Evolutionary conservation across 1,139 yeast genomes (phyloP), one percentile per base, ranked within the genome.

Genomic region (Pichia sp.): DNA sequence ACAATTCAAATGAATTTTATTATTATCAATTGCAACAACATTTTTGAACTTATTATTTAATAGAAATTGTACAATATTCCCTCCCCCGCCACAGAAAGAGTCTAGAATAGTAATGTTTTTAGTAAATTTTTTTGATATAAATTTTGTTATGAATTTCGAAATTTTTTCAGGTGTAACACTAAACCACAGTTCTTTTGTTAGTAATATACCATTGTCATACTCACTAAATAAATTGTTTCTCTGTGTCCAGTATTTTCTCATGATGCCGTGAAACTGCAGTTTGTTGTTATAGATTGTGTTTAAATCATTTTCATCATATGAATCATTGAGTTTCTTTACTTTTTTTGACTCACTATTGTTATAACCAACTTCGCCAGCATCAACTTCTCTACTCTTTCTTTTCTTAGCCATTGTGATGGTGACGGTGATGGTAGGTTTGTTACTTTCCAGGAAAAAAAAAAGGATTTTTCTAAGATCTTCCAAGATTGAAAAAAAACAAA

Each of bases 51-150:
- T 75, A 60, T 84, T 85, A n/a, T 64, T 62, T 45, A 71, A 66
- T 1, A 93, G 91, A 68, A 93, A 83, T 62, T 89, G 96, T 41
- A 90, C 87, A 1, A 90, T 73, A 65, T 93, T 93, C 0, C 99
- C 99, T 0, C 97, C 99, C 1, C 96, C 98, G 0, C 99, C 99
- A 60, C 96, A 88, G 63, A 91, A 91, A 4, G 88, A 76, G 64
- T 93, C 99, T 45, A 83, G 60, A 0, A 79, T 48, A 3, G 18
- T 43, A 4, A 52, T 16, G 6, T 45, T 36, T 10, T 46, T 33
- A 1, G 82, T 76, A 0, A 79, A 73, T 25, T 36, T n/a, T 11
- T 73, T 70, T 43, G 66, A 67, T 28, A 84, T 68, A 55, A 84
- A 76, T 47, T 74, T 72, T 0, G 96, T 91, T 0, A 80, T 69